Percentiles rank a stretch among this genome's conserved stretches.
phyloP scores from a whole-genome alignment of 257 asterid genomes.

The Petrea volubilis region DNA sequence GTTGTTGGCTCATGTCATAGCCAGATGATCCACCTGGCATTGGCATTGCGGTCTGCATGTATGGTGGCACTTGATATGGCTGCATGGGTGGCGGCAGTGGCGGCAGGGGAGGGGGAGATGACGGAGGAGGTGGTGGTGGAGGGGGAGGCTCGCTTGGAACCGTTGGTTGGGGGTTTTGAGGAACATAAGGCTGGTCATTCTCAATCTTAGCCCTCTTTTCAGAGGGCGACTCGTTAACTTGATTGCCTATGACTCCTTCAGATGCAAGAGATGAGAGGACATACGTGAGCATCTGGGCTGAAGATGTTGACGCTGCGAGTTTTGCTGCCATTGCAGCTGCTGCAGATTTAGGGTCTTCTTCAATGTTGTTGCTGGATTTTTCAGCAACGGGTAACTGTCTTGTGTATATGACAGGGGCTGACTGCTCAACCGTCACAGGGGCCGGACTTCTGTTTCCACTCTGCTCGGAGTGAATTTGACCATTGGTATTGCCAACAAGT shows the following conservation, averaged over 20 bases:
- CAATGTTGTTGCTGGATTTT: slow-evolving; percentile 40
- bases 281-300: slow-evolving; percentile 81
- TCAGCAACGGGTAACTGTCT: slow-evolving; percentile 49
- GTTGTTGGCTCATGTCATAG: slow-evolving; percentile 51
- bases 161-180: slow-evolving; percentile 45
- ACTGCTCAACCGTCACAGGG: slow-evolving; percentile 43
- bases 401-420: slow-evolving; percentile 60
- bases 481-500: slow-evolving; percentile 30
- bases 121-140: slow-evolving; percentile 68
- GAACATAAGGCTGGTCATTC: slow-evolving; percentile 48
- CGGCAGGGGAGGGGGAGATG: slow-evolving; percentile 72
- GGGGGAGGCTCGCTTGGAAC: slow-evolving; percentile 28
- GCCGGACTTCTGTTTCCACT: slow-evolving; percentile 33
- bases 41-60: slow-evolving; percentile 52
- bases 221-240: slow-evolving; percentile 44
- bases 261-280: slow-evolving; percentile 86
- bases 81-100: slow-evolving; percentile 78
- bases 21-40: slow-evolving; percentile 42
- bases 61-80: slow-evolving; percentile 62
- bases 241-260: slow-evolving; percentile 69
- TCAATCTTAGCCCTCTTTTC: slow-evolving; percentile 74
- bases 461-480: slow-evolving; percentile 33
- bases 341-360: slow-evolving; percentile 63
- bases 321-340: slow-evolving; percentile 93
- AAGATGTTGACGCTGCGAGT: slow-evolving; percentile 79